Evolutionary conservation across 176 grass and related monocot species (phyloP).

Genomic region (Melocanna baccifera): DNA sequence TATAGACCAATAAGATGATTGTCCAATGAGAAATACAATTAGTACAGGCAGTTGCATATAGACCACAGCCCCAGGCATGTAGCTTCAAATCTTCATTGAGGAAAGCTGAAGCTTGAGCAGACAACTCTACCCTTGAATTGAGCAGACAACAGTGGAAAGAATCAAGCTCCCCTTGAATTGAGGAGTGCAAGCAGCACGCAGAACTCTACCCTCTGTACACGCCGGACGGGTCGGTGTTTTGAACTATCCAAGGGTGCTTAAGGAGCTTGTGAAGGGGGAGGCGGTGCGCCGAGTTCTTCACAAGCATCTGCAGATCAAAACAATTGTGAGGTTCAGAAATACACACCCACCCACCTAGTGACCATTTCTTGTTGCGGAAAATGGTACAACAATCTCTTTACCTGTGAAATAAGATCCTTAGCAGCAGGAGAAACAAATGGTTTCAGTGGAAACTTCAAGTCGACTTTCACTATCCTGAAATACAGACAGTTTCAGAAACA

Average conservation of each 20-base stretch:
- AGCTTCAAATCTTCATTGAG: background rate
- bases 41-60: slow-evolving; percentile 10
- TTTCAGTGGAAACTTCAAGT: slow-evolving; percentile 76
- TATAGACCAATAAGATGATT: background rate
- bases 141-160: background rate
- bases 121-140: background rate
- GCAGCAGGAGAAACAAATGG: slow-evolving; percentile 70
- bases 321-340: background rate
- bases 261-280: slow-evolving; percentile 79
- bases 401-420: slow-evolving; percentile 84
- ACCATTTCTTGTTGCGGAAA: background rate
- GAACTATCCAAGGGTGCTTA: slow-evolving; percentile 89
- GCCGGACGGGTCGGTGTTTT: slow-evolving; percentile 83
- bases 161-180: too few relatives aligned
- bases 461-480: slow-evolving; percentile 88
- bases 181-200: background rate
- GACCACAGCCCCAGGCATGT: background rate
- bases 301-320: slow-evolving; percentile 68
- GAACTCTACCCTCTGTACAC: slow-evolving; percentile 50
- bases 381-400: slow-evolving; percentile 5
- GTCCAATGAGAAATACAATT: slow-evolving; percentile 7
- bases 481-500: slow-evolving; percentile 24
- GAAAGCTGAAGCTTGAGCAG: slow-evolving; percentile 24
- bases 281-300: slow-evolving; percentile 57
- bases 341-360: background rate